Evolutionary conservation across 441 rosid genomes (phyloP).

Genomic region (Jatropha multifida): DNA sequence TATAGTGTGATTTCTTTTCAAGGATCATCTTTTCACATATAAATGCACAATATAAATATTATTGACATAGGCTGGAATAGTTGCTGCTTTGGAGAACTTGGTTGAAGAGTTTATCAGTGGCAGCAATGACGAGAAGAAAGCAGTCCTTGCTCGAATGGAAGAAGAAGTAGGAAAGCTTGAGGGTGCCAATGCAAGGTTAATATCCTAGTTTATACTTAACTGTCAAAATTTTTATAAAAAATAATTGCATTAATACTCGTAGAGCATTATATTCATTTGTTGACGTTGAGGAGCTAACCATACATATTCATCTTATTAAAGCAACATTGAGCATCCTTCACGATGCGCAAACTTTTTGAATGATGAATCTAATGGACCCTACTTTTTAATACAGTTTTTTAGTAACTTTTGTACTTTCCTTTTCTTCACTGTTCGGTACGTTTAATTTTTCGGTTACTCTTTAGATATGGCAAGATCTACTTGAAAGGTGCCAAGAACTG

Average conservation of each 20-base stretch:
- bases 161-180: conserved; percentile 72
- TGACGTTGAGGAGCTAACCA: neutral
- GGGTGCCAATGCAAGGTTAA: conserved; percentile 63
- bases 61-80: conserved; percentile 68
- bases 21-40: neutral
- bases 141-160: conserved; percentile 58
- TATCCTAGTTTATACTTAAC: neutral
- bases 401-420: neutral
- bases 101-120: conserved; percentile 81
- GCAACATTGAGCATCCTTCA: neutral
- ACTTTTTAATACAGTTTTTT: neutral
- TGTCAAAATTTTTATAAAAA: no score
- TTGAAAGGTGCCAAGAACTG: conserved; percentile 64
- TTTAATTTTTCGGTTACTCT: neutral
- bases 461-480: conserved; percentile 78
- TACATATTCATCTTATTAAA: neutral
- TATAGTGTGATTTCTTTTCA: neutral
- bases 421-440: neutral
- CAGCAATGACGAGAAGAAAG: conserved; percentile 65
- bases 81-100: conserved; percentile 66
- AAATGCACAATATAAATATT: conserved; percentile 6
- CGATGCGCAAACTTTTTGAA: no score
- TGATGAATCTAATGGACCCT: neutral
- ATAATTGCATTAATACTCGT: neutral
- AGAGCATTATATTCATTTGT: neutral